These are phyloP conservation scores for Solanum corneliomulleri DNA, from an alignment of 257 asterid genomes.

Conservation along the genomic window DNA sequence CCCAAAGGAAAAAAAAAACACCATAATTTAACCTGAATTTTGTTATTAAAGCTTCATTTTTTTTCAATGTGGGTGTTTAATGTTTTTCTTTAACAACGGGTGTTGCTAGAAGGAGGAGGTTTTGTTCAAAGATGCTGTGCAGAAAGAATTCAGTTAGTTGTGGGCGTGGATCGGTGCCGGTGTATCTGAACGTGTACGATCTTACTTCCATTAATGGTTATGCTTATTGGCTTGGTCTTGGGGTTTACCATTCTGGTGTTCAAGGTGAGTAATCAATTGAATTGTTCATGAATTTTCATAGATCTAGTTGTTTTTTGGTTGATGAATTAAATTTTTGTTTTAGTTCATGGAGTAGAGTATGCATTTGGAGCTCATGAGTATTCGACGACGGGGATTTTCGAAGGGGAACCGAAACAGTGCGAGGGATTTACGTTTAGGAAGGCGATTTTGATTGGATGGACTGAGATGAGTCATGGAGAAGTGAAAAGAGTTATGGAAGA, in stretches of 20 bases:
- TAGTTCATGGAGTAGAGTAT: conserved; percentile 42
- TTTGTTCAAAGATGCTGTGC: conserved; percentile 42
- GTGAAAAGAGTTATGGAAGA: conserved; percentile 30
- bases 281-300: not conserved
- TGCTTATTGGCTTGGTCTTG: conserved; percentile 91
- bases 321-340: not conserved
- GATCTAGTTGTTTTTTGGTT: not conserved
- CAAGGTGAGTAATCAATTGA: conserved; percentile 37
- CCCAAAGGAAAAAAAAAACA: not conserved
- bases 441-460: conserved; percentile 40
- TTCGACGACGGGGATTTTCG: conserved; percentile 39
- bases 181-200: conserved; percentile 71
- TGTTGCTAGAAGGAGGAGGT: not conserved
- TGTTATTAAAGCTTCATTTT: not conserved
- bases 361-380: conserved; percentile 46
- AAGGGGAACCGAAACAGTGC: conserved; percentile 37
- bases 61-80: not conserved
- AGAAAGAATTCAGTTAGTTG: conserved; percentile 35
- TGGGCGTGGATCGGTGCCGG: conserved; percentile 55
- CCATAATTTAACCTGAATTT: not conserved
- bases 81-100: not conserved
- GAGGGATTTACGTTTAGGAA: conserved; percentile 41
- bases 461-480: conserved; percentile 19
- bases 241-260: conserved; percentile 85
- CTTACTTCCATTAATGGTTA: conserved; percentile 67